Conservation (phyloP, 352 stramenopile species). For the Peronosclerospora sorghi region DNA sequence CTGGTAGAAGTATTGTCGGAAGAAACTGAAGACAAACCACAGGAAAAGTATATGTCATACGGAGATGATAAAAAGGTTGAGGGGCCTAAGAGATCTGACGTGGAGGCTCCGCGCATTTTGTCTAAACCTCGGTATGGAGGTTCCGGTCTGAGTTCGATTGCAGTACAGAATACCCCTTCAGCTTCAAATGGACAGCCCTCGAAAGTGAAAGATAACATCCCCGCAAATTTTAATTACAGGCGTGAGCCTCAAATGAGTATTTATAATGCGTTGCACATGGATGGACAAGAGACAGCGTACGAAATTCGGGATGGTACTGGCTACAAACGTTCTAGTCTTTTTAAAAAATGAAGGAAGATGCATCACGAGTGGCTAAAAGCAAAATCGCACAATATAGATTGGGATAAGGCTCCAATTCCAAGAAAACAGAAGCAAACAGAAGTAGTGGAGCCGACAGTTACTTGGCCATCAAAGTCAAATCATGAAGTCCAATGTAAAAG, state of each 20-base stretch:
- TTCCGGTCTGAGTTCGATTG: constrained; percentile 1
- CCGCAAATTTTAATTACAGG: constrained; percentile 13
- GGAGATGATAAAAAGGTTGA: constrained; percentile 18
- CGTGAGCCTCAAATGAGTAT: constrained; percentile 44
- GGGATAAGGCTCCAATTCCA: constrained; percentile 40
- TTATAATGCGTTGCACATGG: constrained; percentile 45
- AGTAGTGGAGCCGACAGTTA: constrained; percentile 1
- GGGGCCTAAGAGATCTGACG: constrained; percentile 6
- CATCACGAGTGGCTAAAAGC: constrained; percentile 26
- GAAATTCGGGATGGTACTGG: constrained; percentile 20
- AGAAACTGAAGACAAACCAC: constrained; percentile 6
- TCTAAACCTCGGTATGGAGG: constrained; percentile 21
- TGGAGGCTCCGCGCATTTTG: constrained; percentile 6
- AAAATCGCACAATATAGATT: constrained; percentile 29
- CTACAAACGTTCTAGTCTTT: constrained; percentile 42
- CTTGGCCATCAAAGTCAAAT: not conserved
- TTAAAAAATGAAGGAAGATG: constrained; percentile 41
- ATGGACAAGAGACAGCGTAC: constrained; percentile 22
- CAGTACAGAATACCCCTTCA: not conserved
- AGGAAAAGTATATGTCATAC: constrained; percentile 42
- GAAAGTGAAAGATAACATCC: constrained; percentile 7
- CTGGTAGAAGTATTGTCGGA: constrained; percentile 17
- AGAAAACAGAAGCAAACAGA: constrained; percentile 23
- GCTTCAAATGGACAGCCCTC: constrained; percentile 2
- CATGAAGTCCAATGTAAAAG: too few species aligned